phyloP scores from a whole-genome alignment of 2,329 filamentous ascomycete genomes.

The Uncinocarpus reesii region DNA sequence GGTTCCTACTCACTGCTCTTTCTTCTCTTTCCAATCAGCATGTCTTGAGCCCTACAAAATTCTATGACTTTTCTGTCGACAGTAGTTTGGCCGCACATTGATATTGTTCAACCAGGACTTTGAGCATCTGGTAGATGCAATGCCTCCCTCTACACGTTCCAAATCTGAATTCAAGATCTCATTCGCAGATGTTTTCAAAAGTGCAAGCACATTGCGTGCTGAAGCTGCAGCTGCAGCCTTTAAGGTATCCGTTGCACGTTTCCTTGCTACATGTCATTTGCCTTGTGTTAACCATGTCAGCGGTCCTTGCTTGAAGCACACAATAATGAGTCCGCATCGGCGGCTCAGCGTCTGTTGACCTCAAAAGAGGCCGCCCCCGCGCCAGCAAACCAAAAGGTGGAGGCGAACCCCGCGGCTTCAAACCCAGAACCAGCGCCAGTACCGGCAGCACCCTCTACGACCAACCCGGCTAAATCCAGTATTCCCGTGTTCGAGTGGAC shows the following conservation, averaged over 20 bases:
- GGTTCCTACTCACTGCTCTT: background rate
- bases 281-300: conserved; percentile 2
- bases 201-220: conserved; percentile 17
- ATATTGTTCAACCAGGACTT: background rate
- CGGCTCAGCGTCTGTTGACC: background rate
- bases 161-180: conserved; percentile 14
- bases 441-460: background rate
- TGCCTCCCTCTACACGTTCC: conserved; percentile 5
- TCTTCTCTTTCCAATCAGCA: background rate
- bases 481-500: conserved; percentile 17
- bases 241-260: conserved; percentile 12
- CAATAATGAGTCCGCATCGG: conserved; percentile 7
- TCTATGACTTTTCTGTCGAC: background rate
- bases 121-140: background rate
- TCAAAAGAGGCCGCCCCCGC: background rate
- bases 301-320: conserved; percentile 8
- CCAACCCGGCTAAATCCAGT: background rate
- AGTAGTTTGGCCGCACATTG: no score
- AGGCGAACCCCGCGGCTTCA: background rate
- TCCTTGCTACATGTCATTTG: background rate
- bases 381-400: background rate
- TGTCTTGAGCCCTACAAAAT: background rate
- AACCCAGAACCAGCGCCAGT: background rate
- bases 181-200: conserved; percentile 21
- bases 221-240: conserved; percentile 15